phyloP scores from a whole-genome alignment of 345 rosid species.

The Geranium rotundifolium region DNA sequence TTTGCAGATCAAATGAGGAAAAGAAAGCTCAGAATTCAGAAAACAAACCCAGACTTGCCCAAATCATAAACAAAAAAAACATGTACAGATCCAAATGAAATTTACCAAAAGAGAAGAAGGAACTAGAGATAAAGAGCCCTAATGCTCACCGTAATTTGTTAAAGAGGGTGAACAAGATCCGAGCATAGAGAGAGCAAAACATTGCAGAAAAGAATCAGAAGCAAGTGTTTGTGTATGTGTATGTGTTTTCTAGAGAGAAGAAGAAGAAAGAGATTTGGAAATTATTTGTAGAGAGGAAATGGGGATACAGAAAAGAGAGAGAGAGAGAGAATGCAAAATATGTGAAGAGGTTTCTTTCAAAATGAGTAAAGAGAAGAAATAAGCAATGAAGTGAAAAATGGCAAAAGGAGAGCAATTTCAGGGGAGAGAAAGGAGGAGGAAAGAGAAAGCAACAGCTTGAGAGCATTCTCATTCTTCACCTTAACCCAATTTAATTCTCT shows the following conservation, averaged over 20 bases:
- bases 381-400: constrained; percentile 7
- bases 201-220: neutral
- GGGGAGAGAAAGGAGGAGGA: constrained; percentile 21
- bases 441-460: no score
- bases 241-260: neutral
- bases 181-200: neutral
- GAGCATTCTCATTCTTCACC: no score
- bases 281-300: no score
- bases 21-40: no score
- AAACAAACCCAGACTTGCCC: no score
- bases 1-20: no score
- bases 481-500: no score
- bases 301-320: neutral
- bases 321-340: constrained; percentile 1
- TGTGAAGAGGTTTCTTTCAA: constrained; percentile 4
- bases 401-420: constrained; percentile 23
- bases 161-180: neutral
- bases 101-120: neutral
- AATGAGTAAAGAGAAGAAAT: neutral
- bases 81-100: neutral
- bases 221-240: neutral
- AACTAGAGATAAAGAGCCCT: constrained; percentile 4
- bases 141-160: constrained; percentile 7
- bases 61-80: neutral
- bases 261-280: no score